These are phyloP conservation scores for Candida orba DNA, from an alignment of 805 yeast species.

Conservation along the genomic window DNA sequence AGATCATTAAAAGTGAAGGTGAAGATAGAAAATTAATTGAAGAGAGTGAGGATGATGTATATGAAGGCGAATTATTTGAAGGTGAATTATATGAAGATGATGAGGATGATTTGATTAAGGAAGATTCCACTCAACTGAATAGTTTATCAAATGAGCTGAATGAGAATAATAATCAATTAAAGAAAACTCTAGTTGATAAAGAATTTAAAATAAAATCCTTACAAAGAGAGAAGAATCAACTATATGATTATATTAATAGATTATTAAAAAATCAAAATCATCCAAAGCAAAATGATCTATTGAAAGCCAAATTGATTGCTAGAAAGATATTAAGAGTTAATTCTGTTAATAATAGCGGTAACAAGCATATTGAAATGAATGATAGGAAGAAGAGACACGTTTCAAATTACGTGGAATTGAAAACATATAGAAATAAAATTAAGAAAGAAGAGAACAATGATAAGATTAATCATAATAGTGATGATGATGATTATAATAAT, in stretches of 20 bases:
- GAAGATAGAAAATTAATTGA: conserved; percentile 7
- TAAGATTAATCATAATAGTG: too few relatives aligned
- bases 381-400: conserved; percentile 3
- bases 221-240: conserved; percentile 20
- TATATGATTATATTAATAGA: conserved; percentile 20
- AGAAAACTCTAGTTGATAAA: conserved; percentile 4
- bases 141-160: conserved; percentile 5
- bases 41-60: conserved; percentile 5
- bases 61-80: not conserved
- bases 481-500: too few relatives aligned
- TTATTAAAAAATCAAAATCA: conserved; percentile 15
- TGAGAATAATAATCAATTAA: conserved; percentile 11
- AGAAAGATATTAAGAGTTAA: conserved; percentile 21
- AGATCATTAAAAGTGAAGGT: too few relatives aligned
- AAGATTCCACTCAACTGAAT: conserved; percentile 4
- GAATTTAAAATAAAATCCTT: conserved; percentile 18
- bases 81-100: not conserved
- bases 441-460: too few relatives aligned
- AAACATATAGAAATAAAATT: not conserved
- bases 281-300: conserved; percentile 15
- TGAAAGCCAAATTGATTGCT: conserved; percentile 20
- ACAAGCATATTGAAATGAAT: not conserved
- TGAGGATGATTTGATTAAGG: not conserved
- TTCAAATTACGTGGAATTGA: conserved; percentile 13
- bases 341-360: conserved; percentile 2